Base-by-base conservation (phyloP, 345 rosid species). In the Lepidium sativum region DNA sequence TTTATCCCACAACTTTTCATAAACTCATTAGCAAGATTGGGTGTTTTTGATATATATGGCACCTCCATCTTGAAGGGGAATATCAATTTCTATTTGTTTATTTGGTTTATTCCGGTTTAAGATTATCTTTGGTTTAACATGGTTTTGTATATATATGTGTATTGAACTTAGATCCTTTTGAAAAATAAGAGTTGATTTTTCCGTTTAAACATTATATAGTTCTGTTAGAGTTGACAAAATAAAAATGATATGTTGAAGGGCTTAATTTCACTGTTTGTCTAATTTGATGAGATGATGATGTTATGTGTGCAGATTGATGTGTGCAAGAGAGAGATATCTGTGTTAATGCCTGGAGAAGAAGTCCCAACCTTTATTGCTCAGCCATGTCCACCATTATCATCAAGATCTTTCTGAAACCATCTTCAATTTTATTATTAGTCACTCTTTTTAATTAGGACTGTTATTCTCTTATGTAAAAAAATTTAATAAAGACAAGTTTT, bases 341-440 rank as follows among this genome's bases (percentile, higher is more conserved):
- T 88, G 14, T 63, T 88, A 78, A 88, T 88, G 96, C 96, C 96
- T 0, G 92, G 96, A 1, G 92, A 88, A 57, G 60, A 78, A 2
- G 38, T 80, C 16, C 96, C 92, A 20, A 88, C 88, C 44, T 88
- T 82, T 74, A 81, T 88, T 39, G 92, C 92, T 48, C 81, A 81
- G 57, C 89, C 88, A 34, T 81, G 86, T 53, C 96, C 92, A 21
- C 80, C 81, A 1, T 37, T 29, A 15, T 54, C 68, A 42, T 70
- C 75, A 80, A 80, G 65, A 68, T 55, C 67, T 34, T 64, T 37
- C 45, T 79, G 5, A 73, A 55, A 71, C 71, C 74, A 9, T 68
- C 6, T 58, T 69, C 6, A 15, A 17, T 0, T 49, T 40, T 48
- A 21, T 27, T 27, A 34, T 21, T 29, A 20, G 44, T 50, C 35